phyloP scores from a whole-genome alignment of 139 green algal genomes.

The Chlorella sp. region DNA sequence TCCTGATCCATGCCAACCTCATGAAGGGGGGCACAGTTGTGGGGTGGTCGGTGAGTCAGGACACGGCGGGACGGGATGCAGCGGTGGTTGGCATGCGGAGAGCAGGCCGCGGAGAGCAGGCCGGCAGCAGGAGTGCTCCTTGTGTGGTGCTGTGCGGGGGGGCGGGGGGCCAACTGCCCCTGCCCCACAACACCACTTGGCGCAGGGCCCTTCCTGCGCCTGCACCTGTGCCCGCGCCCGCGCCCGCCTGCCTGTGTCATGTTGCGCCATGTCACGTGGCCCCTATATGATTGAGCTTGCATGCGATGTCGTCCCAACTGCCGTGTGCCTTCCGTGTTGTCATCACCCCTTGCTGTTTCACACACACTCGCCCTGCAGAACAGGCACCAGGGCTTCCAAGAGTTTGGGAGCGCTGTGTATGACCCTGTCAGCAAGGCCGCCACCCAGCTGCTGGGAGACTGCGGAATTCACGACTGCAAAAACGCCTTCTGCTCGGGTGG shows the following conservation, averaged over 20 bases:
- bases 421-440: neutral
- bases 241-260: too few relatives aligned
- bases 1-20: constrained; percentile 11
- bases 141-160: neutral
- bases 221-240: too few relatives aligned
- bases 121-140: too few relatives aligned
- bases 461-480: constrained; percentile 14
- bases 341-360: neutral
- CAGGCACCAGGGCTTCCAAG: constrained; percentile 5
- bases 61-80: neutral
- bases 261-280: too few relatives aligned
- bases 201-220: too few relatives aligned
- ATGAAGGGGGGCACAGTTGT: neutral
- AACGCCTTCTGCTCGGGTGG: constrained; percentile 14
- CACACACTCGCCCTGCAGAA: neutral
- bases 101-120: neutral
- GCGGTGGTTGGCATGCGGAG: neutral
- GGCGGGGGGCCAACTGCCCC: neutral
- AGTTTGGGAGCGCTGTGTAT: constrained; percentile 1
- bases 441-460: neutral
- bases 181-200: too few relatives aligned
- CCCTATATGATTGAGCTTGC: too few relatives aligned
- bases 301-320: too few relatives aligned
- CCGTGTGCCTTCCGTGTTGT: neutral
- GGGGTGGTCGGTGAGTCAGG: constrained; percentile 16